Base-by-base conservation (phyloP, 805 yeast genomes). In the Komagataella kurtzmanii region DNA sequence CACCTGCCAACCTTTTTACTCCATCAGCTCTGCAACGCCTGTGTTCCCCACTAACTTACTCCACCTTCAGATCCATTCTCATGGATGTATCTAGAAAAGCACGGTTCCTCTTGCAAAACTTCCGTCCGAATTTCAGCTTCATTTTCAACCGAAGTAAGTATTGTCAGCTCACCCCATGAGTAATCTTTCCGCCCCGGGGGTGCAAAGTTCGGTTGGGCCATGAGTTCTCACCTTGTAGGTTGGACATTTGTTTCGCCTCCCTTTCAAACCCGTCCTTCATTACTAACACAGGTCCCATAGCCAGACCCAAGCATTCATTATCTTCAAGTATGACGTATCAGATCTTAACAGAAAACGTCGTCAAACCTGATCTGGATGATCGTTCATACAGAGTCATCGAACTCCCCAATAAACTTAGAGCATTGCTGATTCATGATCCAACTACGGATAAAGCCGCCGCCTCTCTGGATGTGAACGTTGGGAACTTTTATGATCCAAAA, bases 401-500 rank as follows among this genome's bases (percentile, higher is more conserved):
- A 52, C 66, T 85, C 46, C 63, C 74, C 2, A 86, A 85, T 60
- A 71, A 75, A 10, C 62, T 86, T 50, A 74, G 74, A 19, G 88
- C 80, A 0, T 65, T 86, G 51, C 61, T 85, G 53, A 83, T 86
- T 51, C 77, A 79, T 52, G 93, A 86, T 59, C 77, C 85, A 1
- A 66, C 76, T 19, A 72, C 91, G 1, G 91, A 85, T 62, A 82
- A 83, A 60, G 71, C 90, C 0, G 90, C 89, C 0, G 93, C 91
- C 2, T 79, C 93, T 0, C 64, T 86, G 52, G 93, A 85, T 60
- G 91, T 86, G 10, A 77, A 83, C 57, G 85, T 83, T 18, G 95
- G 95, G 8, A 73, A 91, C 2, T 82, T 82, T 62, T 76, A 81
- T 53, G 95, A 86, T 61, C 82, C 80, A 23, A 71, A 74, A 51